Evolutionary conservation across 345 rosid genomes (phyloP).

Genomic region (Camelina laxa): DNA sequence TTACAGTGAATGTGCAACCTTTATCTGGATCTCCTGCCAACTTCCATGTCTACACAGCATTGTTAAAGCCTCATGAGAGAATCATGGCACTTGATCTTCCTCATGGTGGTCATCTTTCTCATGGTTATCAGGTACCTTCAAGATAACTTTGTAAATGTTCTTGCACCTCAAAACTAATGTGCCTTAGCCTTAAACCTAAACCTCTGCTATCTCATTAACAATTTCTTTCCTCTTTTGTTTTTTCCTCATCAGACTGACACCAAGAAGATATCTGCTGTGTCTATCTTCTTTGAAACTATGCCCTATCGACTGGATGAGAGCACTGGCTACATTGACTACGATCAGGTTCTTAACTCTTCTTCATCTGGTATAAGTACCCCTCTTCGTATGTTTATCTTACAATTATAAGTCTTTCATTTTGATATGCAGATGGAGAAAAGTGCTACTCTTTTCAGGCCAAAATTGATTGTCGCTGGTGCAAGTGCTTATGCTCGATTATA

Average conservation of each 20-base stretch:
- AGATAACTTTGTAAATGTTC: slow-evolving; percentile 16
- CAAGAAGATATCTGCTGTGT: slow-evolving; percentile 97
- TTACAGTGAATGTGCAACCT: slow-evolving; percentile 93
- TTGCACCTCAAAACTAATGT: slow-evolving; percentile 8
- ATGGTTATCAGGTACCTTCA: slow-evolving; percentile 92
- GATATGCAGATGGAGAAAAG: slow-evolving; percentile 88
- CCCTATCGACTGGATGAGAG: slow-evolving; percentile 94
- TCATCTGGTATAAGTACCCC: neutral
- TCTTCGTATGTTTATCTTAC: neutral
- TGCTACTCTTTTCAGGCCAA: slow-evolving; percentile 92
- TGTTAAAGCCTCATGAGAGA: slow-evolving; percentile 93
- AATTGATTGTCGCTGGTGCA: slow-evolving; percentile 96
- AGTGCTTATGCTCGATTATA: slow-evolving; percentile 95
- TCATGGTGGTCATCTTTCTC: slow-evolving; percentile 99
- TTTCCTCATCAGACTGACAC: slow-evolving; percentile 81
- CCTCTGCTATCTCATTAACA: neutral
- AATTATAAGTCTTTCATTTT: neutral
- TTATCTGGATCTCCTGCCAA: slow-evolving; percentile 97
- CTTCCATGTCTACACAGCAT: slow-evolving; percentile 95
- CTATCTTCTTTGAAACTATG: slow-evolving; percentile 98
- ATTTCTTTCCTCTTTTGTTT: slow-evolving; percentile 5
- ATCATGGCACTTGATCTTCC: slow-evolving; percentile 99
- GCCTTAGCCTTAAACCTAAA: slow-evolving; percentile 20
- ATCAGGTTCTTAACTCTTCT: slow-evolving; percentile 67
- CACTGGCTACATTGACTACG: slow-evolving; percentile 96